Percentiles rank a stretch among this genome's conserved stretches.
These are phyloP conservation scores for Diplotaxis tenuifolia DNA, from an alignment of 345 rosid genomes.

Conservation along the genomic window DNA sequence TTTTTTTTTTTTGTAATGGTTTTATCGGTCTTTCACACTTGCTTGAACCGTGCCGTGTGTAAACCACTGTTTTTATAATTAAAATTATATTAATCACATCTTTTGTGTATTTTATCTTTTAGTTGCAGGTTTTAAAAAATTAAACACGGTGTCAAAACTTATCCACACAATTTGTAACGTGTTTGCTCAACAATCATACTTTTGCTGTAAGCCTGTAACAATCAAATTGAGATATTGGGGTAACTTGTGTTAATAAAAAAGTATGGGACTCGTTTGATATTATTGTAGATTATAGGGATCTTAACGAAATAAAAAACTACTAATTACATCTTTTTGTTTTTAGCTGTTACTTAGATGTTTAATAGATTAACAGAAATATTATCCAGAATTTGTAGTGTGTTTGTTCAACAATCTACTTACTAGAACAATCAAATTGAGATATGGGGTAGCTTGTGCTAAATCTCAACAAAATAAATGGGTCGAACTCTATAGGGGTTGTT, in stretches of 20 bases:
- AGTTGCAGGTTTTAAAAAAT: neutral
- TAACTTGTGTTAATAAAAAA: neutral
- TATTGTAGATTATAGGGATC: neutral
- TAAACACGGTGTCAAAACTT: neutral
- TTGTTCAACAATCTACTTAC: too few species aligned
- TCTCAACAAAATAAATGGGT: too few species aligned
- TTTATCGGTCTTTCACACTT: slow-evolving; percentile 27
- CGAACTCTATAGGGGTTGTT: slow-evolving; percentile 7
- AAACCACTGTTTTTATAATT: neutral
- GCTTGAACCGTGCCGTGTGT: slow-evolving; percentile 25
- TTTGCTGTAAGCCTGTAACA: too few species aligned
- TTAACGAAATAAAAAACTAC: neutral
- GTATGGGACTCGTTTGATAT: neutral
- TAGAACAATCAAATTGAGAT: too few species aligned
- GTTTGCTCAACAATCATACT: neutral
- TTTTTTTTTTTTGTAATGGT: neutral
- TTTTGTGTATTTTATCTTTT: neutral
- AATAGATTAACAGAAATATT: too few species aligned
- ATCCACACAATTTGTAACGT: neutral
- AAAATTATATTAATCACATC: neutral
- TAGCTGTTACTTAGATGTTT: too few species aligned
- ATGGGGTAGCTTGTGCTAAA: too few species aligned
- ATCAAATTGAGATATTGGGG: neutral
- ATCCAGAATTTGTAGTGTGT: too few species aligned
- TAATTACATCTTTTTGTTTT: too few species aligned